These are phyloP conservation scores for Beauveria australis DNA, from an alignment of 2,329 filamentous ascomycete genomes.

Conservation along the genomic window DNA sequence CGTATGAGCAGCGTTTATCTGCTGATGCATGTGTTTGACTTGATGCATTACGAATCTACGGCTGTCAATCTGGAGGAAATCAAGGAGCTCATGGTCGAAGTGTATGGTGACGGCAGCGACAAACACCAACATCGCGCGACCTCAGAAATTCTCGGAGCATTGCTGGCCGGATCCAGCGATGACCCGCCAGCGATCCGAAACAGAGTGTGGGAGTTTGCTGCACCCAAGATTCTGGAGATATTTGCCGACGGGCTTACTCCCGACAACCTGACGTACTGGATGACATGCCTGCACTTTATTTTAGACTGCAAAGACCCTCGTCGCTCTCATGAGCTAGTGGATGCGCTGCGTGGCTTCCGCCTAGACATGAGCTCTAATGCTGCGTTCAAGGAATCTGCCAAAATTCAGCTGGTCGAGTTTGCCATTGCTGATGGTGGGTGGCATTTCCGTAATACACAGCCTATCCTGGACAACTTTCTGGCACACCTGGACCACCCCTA, in stretches of 20 bases:
- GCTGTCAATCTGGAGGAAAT: constrained; percentile 78
- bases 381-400: constrained; percentile 97
- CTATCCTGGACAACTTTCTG: constrained; percentile 83
- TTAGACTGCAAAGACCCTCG: constrained; percentile 85
- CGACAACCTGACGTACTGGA: constrained; percentile 92
- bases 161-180: constrained; percentile 75
- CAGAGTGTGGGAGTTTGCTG: constrained; percentile 79
- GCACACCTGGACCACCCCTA: constrained; percentile 93
- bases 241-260: constrained; percentile 90
- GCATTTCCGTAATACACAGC: constrained; percentile 89
- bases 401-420: constrained; percentile 85
- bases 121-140: constrained; percentile 97
- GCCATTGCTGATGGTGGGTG: constrained; percentile 82
- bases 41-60: constrained; percentile 75
- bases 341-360: constrained; percentile 74
- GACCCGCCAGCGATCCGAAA: constrained; percentile 65
- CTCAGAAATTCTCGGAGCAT: constrained; percentile 80
- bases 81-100: constrained; percentile 65
- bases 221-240: constrained; percentile 77
- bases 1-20: constrained; percentile 81
- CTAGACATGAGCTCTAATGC: constrained; percentile 93
- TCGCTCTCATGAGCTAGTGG: constrained; percentile 75
- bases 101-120: constrained; percentile 89
- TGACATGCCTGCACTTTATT: constrained; percentile 83
- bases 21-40: constrained; percentile 80